Evolutionary conservation across 495 filamentous ascomycete genomes (phyloP).

Genomic region (Annulohypoxylon maeteangense): DNA sequence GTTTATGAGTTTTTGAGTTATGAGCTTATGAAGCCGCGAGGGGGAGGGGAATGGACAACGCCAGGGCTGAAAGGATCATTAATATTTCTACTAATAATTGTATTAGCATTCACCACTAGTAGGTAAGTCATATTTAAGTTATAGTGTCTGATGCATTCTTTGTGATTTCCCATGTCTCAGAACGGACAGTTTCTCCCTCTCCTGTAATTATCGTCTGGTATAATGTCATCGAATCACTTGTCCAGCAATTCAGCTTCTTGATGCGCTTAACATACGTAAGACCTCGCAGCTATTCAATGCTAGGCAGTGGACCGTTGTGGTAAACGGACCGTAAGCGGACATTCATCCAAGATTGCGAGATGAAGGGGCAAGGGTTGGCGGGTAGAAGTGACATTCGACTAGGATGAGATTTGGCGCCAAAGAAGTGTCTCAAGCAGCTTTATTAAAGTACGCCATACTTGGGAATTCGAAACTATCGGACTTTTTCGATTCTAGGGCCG

Average conservation of each 20-base stretch:
- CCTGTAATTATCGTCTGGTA: background rate
- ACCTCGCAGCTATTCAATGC: background rate
- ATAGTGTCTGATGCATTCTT: constrained; percentile 19
- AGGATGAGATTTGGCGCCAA: constrained; percentile 22
- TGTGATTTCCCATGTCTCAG: constrained; percentile 5
- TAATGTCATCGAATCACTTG: constrained; percentile 10
- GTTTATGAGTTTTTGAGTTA: background rate
- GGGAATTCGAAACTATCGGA: constrained; percentile 26
- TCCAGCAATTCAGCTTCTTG: background rate
- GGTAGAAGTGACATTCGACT: constrained; percentile 29
- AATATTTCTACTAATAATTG: background rate
- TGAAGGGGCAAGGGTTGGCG: constrained; percentile 33
- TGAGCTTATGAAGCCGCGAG: background rate
- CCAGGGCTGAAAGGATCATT: background rate
- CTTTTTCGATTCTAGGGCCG: constrained; percentile 10
- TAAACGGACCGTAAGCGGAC: constrained; percentile 34
- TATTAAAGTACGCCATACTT: constrained; percentile 27
- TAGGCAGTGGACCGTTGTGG: constrained; percentile 10
- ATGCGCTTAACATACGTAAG: constrained; percentile 18
- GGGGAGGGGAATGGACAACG: too few relatives aligned
- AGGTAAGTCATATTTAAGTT: background rate
- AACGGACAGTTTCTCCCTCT: background rate
- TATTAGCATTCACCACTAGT: background rate
- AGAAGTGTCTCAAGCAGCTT: constrained; percentile 17
- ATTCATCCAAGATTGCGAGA: constrained; percentile 45